Evolutionary conservation across 225 moss, liverwort and hornwort genomes (phyloP), one percentile per base, ranked within the genome.

Genomic region (Sphagnum contortum): DNA sequence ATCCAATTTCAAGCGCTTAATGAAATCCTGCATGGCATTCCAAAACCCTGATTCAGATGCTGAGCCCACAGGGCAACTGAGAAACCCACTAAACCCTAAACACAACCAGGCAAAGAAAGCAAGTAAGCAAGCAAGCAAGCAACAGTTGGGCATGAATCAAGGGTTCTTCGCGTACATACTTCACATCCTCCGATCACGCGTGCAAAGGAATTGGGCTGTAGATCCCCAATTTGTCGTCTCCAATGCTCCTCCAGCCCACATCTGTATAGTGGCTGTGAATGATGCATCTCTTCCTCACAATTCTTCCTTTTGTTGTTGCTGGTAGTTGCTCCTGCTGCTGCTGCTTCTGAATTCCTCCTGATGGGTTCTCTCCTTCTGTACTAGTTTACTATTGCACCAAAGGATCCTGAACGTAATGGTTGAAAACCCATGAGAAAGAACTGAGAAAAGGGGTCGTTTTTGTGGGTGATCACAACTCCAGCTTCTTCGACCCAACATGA

Each of bases 171-270:
- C 50, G 45, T 56, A 0, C 64, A 11, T 71, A 88, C 90, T 88
- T 92, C 88, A 59, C 89, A 92, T 57, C 95, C 95, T 60, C 94
- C 92, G 68, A 88, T 86, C 66, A 74, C 84, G 51, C 88, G 80
- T 55, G 83, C 72, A 73, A 92, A 92, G 5, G 80, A 73, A 49
- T 62, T 73, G 46, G 92, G 86, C 46, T 64, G 74, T 6, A 87
- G 61, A 64, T 80, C 77, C 61, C 89, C 94, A 64, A 82, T 84
- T 71, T 95, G 88, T 55, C 91, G 83, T 66, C 79, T 80, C 92
- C 89, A 92, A 60, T 91, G 75, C 78, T 95, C 92, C 59, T 79
- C 81, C 48, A 86, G 60, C 57, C 81, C 79, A 73, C 88, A 92
- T 64, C 78, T 77, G 57, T 90, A 95, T 66, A 89, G 64, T 56